Conservation (phyloP, 345 rosid species). For the Aethionema arabicum region DNA sequence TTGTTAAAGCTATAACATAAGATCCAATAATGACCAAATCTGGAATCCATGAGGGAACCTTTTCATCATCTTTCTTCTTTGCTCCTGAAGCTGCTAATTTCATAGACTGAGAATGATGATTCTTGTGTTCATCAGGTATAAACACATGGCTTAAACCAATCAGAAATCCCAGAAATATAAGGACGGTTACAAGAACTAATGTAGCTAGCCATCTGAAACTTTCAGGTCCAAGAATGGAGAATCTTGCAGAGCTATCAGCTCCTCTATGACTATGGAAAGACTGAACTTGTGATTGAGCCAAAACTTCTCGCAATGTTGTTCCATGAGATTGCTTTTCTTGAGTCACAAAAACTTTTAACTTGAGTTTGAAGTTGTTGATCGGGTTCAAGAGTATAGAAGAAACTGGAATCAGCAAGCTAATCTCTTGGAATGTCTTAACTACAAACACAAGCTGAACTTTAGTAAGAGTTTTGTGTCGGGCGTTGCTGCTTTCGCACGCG, state of each 20-base stretch:
- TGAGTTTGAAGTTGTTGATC: slow-evolving; percentile 41
- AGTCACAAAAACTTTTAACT: slow-evolving; percentile 63
- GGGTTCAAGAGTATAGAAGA: slow-evolving; percentile 50
- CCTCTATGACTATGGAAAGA: slow-evolving; percentile 50
- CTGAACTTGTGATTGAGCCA: slow-evolving; percentile 43
- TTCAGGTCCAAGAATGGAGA: slow-evolving; percentile 53
- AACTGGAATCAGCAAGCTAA: slow-evolving; percentile 56
- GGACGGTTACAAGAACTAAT: slow-evolving; percentile 41
- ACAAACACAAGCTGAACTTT: slow-evolving; percentile 57
- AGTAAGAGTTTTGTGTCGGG: slow-evolving; percentile 42
- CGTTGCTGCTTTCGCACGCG: slow-evolving; percentile 35
- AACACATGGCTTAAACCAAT: slow-evolving; percentile 51
- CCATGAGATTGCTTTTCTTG: slow-evolving; percentile 45
- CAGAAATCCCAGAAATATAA: slow-evolving; percentile 51
- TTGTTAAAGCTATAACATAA: slow-evolving; percentile 46
- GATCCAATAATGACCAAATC: slow-evolving; percentile 59
- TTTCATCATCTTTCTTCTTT: slow-evolving; percentile 47
- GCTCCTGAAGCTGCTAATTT: slow-evolving; percentile 40
- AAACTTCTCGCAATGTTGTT: slow-evolving; percentile 39
- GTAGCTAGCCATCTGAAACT: slow-evolving; percentile 45
- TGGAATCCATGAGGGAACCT: slow-evolving; percentile 63
- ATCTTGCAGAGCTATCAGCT: slow-evolving; percentile 37
- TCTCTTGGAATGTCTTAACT: slow-evolving; percentile 53
- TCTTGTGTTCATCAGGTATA: slow-evolving; percentile 47
- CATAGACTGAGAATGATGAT: slow-evolving; percentile 24